These are phyloP conservation scores for Sporothrix brunneoviolacea DNA, from an alignment of 2,329 filamentous ascomycete species.

Conservation along the genomic window DNA sequence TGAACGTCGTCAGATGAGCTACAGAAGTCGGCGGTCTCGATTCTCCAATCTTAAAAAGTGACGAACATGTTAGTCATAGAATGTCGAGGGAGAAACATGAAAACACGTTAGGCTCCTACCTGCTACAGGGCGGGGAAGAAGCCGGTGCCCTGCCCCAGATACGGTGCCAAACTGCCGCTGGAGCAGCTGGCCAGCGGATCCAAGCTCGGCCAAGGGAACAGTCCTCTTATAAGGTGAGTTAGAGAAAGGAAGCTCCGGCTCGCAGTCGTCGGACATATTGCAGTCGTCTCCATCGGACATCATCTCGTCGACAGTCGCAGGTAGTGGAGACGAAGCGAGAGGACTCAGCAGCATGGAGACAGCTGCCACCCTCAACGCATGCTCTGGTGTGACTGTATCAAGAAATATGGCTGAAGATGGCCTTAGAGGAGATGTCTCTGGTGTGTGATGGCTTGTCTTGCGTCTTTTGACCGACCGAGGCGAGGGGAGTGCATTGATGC, in stretches of 20 bases:
- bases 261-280: conserved; percentile 23
- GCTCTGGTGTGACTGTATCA: conserved; percentile 10
- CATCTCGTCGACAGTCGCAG: conserved; percentile 23
- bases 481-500: conserved; percentile 20
- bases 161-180: conserved; percentile 35
- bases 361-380: background rate
- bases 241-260: conserved; percentile 23
- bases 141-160: conserved; percentile 28
- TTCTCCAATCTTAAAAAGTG: conserved; percentile 31
- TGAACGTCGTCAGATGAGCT: conserved; percentile 33
- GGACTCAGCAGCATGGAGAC: conserved; percentile 31
- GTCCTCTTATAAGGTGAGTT: background rate
- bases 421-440: conserved; percentile 31
- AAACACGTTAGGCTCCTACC: conserved; percentile 17
- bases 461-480: conserved; percentile 29
- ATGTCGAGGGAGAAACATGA: background rate
- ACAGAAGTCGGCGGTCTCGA: conserved; percentile 36
- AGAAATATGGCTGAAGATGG: conserved; percentile 18
- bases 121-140: conserved; percentile 29
- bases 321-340: conserved; percentile 27
- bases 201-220: conserved; percentile 26
- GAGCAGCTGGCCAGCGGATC: conserved; percentile 33
- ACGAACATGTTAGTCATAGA: background rate
- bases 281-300: conserved; percentile 26
- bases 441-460: conserved; percentile 32